A percentile compares a stretch with the other conserved stretches of the same genome.
Conservation (phyloP, 768 basidiomycete species). For the Auriscalpium vulgare region DNA sequence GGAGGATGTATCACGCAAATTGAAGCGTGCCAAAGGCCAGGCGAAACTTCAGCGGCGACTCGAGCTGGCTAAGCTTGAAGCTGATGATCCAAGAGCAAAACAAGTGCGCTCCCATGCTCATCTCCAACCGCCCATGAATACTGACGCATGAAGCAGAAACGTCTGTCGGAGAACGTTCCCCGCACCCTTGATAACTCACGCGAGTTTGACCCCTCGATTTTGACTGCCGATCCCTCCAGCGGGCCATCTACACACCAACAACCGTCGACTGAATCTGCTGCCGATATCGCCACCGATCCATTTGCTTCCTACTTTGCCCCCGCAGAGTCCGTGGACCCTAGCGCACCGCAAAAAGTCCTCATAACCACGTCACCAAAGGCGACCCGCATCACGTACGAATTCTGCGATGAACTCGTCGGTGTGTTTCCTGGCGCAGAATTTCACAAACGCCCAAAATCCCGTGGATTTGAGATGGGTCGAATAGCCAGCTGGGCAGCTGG, state of each 20-base stretch:
- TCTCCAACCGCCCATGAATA: not conserved
- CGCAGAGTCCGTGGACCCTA: constrained; percentile 44
- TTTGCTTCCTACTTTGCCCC: constrained; percentile 74
- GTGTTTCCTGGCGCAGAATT: constrained; percentile 92
- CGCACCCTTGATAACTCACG: constrained; percentile 90
- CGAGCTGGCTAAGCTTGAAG: constrained; percentile 69
- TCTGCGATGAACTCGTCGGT: constrained; percentile 85
- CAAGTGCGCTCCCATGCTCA: constrained; percentile 40
- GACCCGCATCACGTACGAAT: constrained; percentile 82
- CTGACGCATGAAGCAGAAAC: constrained; percentile 43
- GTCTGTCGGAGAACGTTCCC: constrained; percentile 78
- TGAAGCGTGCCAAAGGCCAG: constrained; percentile 71
- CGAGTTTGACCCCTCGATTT: constrained; percentile 67
- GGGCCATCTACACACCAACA: constrained; percentile 13
- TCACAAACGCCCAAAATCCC: constrained; percentile 76
- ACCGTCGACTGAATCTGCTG: constrained; percentile 48
- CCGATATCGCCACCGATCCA: constrained; percentile 65
- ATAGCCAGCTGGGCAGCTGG: constrained; percentile 92
- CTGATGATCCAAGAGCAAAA: constrained; percentile 66
- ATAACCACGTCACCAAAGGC: constrained; percentile 88
- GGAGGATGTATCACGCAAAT: constrained; percentile 65
- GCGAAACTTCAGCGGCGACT: constrained; percentile 76
- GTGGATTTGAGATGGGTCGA: constrained; percentile 83
- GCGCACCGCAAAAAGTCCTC: constrained; percentile 75
- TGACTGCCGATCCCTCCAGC: constrained; percentile 43